Evolutionary conservation across 1,139 yeast species (phyloP), one percentile per base, ranked within the genome.

Genomic region (Debaryomycetaceae sp.): DNA sequence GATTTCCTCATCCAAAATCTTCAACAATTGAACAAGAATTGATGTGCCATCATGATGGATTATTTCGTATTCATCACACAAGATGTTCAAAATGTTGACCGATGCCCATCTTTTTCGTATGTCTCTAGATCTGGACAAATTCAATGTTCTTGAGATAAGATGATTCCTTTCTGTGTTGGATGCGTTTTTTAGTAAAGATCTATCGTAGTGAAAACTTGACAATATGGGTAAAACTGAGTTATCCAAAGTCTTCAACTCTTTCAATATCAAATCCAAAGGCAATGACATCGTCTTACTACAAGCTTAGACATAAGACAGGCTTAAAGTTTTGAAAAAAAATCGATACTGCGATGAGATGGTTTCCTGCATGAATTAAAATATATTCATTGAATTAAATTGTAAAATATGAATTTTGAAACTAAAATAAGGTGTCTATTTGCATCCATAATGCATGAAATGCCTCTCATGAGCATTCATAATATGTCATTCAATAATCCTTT

Each of bases 41-140:
- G 71, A 64, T 4, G 71, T 65, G 1, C 95, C 95, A 48, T 85
- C 84, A 39, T 62, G 66, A 20, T 87, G 73, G 45, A 84, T 60
- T 5, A 84, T 65, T 7, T 76, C 61, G 37, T 85, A 81, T 55
- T 82, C 79, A 41, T 69, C 65, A 5, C 76, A 60, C 31, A 83
- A 59, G 0, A 83, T 79, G 38, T 75, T 70, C 6, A 78, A 66
- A 6, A 83, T 53, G 54, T 80, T 82, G 34, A 80, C 71, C 2
- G 87, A 90, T 54, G 80, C 76, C 90, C 91, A 85, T 51, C 78
- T 73, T 42, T 70, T 66, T 46, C 68, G 70, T 27, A 70, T 70
- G 33, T 72, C 69, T 46, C 75, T 75, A 2, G 87, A 74, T 48
- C 73, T 70, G 42, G 81, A 57, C 37, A 84, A 66, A 54, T 81